Base-by-base conservation (phyloP, 2,329 filamentous ascomycete species). In the Ploettnerulaceae sp. region DNA sequence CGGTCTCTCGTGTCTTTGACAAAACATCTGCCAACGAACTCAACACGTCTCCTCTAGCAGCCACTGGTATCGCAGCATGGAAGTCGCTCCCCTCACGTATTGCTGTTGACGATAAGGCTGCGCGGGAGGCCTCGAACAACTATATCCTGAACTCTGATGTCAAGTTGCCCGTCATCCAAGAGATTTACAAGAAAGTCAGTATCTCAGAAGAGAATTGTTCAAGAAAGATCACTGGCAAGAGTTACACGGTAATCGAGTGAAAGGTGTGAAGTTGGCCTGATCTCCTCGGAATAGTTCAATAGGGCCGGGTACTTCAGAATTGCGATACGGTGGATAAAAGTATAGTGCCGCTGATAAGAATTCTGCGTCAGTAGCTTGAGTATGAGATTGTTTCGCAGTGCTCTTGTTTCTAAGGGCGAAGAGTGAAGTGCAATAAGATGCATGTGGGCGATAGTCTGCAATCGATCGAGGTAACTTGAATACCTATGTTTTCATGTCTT, bases 131-230 rank as follows among this genome's bases (percentile, higher is more conserved):
- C n/a, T 6, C 21, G 4, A 5, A 9, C 2, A 17, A 3, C 15
- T 14, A 12, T 2, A 24, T 25, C 15, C 36, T 6, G 7, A 15
- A n/a, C 12, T 9, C 36, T 2, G 12, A 20, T 14, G 5, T 11
- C 14, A 29, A 8, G 36, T 14, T 22, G 0, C 22, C 32, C 4
- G 17, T n/a, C 3, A 44, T 44, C 22, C 35, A 44, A 22, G 40
- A 44, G 32, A 44, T 32, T 1, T 35, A 28, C 7, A 44, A 35
- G 31, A 35, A 44, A 25, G 32, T 44, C 11, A 21, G 28, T 18
- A 22, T 44, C 12, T 29, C 31, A 4, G 37, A 14, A 17, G 11
- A 42, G 11, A 42, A 3, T 5, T 42, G 32, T 3, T 7, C 31
- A 9, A 12, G 39, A 4, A 42, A 32, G 26, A 15, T 42, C 15